phyloP scores from a whole-genome alignment of 2,329 filamentous ascomycete species.

The Pseudogymnoascus sp. region DNA sequence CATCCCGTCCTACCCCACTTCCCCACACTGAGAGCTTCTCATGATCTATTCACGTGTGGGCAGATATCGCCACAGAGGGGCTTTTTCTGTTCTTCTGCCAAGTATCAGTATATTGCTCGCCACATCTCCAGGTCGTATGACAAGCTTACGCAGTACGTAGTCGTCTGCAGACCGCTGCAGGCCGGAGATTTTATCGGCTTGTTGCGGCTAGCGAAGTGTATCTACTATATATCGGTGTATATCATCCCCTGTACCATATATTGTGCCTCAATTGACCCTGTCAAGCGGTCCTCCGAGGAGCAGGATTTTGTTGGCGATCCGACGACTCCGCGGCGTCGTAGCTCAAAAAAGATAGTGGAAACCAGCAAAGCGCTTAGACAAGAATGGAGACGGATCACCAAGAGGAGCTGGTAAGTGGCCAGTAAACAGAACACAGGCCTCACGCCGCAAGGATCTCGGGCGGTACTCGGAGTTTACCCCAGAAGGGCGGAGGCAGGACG shows the following conservation, averaged over 20 bases:
- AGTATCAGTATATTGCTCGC: constrained; percentile 7
- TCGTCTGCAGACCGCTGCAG: not conserved
- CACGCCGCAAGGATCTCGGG: not conserved
- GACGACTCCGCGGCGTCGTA: not conserved
- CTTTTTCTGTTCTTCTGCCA: not conserved
- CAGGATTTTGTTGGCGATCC: not conserved
- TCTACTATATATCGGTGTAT: not conserved
- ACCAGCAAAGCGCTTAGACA: not conserved
- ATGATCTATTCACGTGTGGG: not conserved
- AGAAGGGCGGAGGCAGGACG: not conserved
- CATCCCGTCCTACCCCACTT: not conserved
- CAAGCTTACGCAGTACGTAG: not conserved
- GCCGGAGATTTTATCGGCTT: constrained; percentile 9
- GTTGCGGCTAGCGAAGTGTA: constrained; percentile 5
- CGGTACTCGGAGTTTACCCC: not conserved
- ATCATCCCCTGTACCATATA: not conserved
- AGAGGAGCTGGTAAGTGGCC: not conserved
- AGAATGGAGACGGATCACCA: not conserved
- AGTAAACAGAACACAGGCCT: not conserved
- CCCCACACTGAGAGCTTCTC: constrained; percentile 2
- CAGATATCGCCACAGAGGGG: not conserved
- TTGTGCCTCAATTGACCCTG: constrained; percentile 9
- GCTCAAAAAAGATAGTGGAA: not conserved
- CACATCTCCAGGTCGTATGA: constrained; percentile 5
- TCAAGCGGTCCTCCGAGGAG: not conserved